These are phyloP conservation scores for Perilla frutescens DNA, from an alignment of 257 asterid species.

Conservation along the genomic window DNA sequence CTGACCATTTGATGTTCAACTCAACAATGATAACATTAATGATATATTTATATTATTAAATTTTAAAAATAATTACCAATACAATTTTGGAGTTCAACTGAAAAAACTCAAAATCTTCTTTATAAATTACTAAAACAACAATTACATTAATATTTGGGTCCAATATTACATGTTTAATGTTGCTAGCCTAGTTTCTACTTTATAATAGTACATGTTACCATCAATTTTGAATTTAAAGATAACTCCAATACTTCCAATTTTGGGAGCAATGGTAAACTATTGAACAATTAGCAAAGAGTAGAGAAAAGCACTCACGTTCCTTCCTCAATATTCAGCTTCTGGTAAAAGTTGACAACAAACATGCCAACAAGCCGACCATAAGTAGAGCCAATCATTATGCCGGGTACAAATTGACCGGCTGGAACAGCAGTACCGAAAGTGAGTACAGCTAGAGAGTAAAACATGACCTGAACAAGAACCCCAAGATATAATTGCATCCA, in stretches of 20 bases:
- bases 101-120: slow-evolving; percentile 1
- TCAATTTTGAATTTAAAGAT: not conserved
- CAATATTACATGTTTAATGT: not conserved
- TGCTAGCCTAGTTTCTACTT: slow-evolving; percentile 8
- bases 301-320: slow-evolving; percentile 81
- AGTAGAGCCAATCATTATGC: slow-evolving; percentile 97
- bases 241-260: slow-evolving; percentile 22
- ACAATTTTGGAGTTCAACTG: not conserved
- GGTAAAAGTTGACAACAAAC: slow-evolving; percentile 90
- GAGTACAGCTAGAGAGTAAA: slow-evolving; percentile 91
- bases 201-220: slow-evolving; percentile 10
- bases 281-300: slow-evolving; percentile 2
- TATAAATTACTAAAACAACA: slow-evolving; percentile 15
- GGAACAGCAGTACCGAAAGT: slow-evolving; percentile 99
- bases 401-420: slow-evolving; percentile 98
- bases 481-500: slow-evolving; percentile 24
- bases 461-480: slow-evolving; percentile 74
- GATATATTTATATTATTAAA: not conserved
- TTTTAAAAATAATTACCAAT: not conserved
- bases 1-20: not conserved
- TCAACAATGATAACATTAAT: slow-evolving; percentile 4
- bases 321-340: slow-evolving; percentile 86
- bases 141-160: slow-evolving; percentile 17
- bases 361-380: slow-evolving; percentile 99
- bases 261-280: slow-evolving; percentile 22